Evolutionary conservation across 140 eudicot species (phyloP), one percentile per base, ranked within the genome.

Genomic region (Erigeron philadelphicus): DNA sequence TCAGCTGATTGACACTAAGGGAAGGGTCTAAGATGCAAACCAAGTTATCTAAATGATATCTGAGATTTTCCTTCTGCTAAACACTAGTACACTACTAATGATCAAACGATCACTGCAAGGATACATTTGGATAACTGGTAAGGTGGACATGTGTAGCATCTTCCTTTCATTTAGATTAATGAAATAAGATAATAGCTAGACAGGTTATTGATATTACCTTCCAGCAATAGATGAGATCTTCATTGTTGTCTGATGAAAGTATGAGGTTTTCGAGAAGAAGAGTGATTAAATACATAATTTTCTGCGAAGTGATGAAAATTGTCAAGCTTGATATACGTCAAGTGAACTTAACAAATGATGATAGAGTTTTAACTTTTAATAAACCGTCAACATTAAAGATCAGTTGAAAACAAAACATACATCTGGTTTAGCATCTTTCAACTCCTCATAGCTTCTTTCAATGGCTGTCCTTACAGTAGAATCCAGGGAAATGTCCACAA

Each of bases 401-500:
- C 31, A 52, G 11, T 15, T 5, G 9, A 25, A 31, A 6, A 61
- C 19, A 4, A 25, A 10, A 41, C 5, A 58, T 64, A 77, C 99
- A 91, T 89, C 97, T n/a, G 97, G 99, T 57, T 82, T 80, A 66
- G 97, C 95, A 79, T 75, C 79, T 73, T 81, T 94, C 68, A 94
- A 74, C 81, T 77, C 88, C 79, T 89, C 97, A 9, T 87, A 87
- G 61, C 99, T 90, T 82, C 97, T 88, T 75, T 94, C 99, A 68
- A 87, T 65, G 75, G 95, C 91, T 70, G 97, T 89, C 69, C 99
- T 77, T 61, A 85, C 95, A 64, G 91, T 80, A 75, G 99, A 94
- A 82, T 94, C 99, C 50, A 94, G 90, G 43, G 99, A 87, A 89
- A 94, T 80, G 81, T 94, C 99, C 84, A 94, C 74, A 81, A 94